Base-by-base conservation (phyloP, 306 rosid genomes). In the Pterocarpus macrocarpus region DNA sequence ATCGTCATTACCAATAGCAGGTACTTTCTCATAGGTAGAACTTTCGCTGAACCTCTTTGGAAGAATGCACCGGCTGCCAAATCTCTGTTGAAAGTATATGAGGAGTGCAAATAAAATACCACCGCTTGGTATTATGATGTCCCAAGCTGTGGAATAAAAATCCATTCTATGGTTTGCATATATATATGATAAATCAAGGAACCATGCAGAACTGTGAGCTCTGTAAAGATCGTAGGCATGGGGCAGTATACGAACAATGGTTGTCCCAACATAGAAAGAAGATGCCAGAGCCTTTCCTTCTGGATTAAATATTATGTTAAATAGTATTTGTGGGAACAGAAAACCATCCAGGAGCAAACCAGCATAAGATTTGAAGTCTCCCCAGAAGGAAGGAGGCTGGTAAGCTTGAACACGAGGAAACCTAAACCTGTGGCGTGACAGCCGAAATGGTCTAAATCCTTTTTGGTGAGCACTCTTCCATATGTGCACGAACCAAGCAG, bases 191-290 rank as follows among this genome's bases (percentile, higher is more conserved):
- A 87, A 80, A 78, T 86, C 90, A 33, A 93, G 91, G 85, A 83
- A 82, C 90, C 89, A 80, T 33, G 90, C 67, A 65, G 86, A 76
- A 61, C 84, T 80, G 76, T 76, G 98, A 81, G 90, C 90, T 82
- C 97, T 82, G 88, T 85, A 92, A 41, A 94, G 92, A 87, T 95
- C 97, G 58, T 93, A 95, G 13, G 95, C 97, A 88, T 91, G 99
- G 75, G 97, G 97, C 68, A 92, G 78, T 77, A 91, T 88, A 4
- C 89, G 95, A 76, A 93, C 88, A 84, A 87, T 15, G 73, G 95
- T 93, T 58, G 92, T 85, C 80, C 99, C 97, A 10, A 78, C 14
- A 70, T 93, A 95, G 71, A 90, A 92, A 61, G 71, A 66, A 74
- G 78, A 81, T 17, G 90, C 41, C 14, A 95, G 83, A 62, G 91